Conservation (phyloP, 202 grass and related monocot genomes). For the Sporobolus alterniflorus region DNA sequence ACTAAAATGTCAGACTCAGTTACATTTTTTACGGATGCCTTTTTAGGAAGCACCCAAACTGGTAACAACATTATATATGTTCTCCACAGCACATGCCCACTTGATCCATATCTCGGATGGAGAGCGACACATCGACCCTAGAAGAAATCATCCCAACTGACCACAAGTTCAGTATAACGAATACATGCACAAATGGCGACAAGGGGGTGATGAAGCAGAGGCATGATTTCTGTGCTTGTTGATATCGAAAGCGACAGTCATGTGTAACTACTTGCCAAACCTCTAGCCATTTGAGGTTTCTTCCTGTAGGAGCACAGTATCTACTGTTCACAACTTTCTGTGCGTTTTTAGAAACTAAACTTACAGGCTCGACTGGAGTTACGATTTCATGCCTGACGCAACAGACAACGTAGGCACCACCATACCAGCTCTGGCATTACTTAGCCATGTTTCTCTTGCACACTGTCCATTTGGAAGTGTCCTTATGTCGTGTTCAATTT, state of each 20-base stretch:
- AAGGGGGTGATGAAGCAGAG: not conserved
- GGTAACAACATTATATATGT: not conserved
- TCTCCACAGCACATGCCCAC: not conserved
- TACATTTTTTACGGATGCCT: not conserved
- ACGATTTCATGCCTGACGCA: not conserved
- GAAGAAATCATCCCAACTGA: not conserved
- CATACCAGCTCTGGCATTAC: not conserved
- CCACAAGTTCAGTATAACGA: not conserved
- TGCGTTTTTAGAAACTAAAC: not conserved
- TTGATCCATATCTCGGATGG: not conserved
- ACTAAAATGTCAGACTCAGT: not conserved
- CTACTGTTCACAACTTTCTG: not conserved
- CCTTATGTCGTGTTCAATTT: not conserved
- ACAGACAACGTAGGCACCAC: not conserved
- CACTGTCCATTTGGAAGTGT: not conserved
- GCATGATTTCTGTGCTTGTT: not conserved
- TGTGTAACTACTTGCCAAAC: not conserved
- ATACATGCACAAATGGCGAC: not conserved
- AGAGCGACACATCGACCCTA: not conserved
- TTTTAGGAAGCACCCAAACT: not conserved
- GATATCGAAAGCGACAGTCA: slow-evolving; percentile 2
- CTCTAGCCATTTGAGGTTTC: not conserved
- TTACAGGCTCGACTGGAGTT: not conserved
- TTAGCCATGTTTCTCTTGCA: not conserved
- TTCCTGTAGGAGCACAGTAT: not conserved